Conservation (phyloP, 805 yeast genomes). For the Sugiyamaella floridensis region DNA sequence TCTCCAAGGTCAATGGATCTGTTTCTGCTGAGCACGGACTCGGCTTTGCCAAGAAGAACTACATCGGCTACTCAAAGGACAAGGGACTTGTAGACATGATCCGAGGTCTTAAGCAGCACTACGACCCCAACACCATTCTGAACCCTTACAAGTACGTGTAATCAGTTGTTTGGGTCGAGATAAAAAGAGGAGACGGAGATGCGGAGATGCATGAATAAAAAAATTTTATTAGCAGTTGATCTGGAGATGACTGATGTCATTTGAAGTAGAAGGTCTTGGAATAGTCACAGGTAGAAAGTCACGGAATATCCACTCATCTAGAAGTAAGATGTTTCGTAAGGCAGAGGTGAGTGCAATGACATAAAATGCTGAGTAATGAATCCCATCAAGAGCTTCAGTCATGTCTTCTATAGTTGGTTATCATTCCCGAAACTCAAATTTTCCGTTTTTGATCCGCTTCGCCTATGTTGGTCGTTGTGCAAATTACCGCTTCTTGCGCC, state of each 20-base stretch:
- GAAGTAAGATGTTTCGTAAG: too few species aligned
- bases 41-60: slow-evolving; percentile 93
- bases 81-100: slow-evolving; percentile 65
- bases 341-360: too few species aligned
- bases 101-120: slow-evolving; percentile 68
- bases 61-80: slow-evolving; percentile 76
- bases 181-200: background rate
- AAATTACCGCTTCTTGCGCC: background rate
- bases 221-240: too few species aligned
- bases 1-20: slow-evolving; percentile 58
- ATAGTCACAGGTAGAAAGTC: too few species aligned
- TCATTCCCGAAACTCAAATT: too few species aligned
- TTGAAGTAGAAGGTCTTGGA: too few species aligned
- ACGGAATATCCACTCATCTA: too few species aligned
- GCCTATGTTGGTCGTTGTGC: background rate
- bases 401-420: too few species aligned
- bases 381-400: too few species aligned
- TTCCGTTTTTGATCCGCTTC: background rate
- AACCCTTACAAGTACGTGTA: slow-evolving; percentile 90
- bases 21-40: slow-evolving; percentile 96
- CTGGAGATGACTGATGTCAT: too few species aligned
- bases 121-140: slow-evolving; percentile 86
- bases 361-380: too few species aligned
- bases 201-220: background rate
- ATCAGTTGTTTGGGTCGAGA: background rate